Percentiles rank a stretch among this genome's conserved stretches.
Conservation (phyloP, 179 eudicot species). For the Silene vulgaris region DNA sequence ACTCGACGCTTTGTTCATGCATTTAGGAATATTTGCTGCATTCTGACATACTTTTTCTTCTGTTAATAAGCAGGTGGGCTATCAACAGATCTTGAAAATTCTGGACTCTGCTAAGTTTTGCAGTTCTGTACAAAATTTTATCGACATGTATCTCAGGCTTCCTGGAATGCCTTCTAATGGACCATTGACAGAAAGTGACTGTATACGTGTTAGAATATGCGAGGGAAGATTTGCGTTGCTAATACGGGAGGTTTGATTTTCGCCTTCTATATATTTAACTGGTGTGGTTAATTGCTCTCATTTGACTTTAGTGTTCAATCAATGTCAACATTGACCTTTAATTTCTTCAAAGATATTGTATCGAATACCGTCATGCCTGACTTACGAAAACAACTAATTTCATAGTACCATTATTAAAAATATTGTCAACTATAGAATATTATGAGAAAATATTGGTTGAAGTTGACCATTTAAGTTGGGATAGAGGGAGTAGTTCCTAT, state of each 20-base stretch:
- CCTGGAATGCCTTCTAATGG: slow-evolving; percentile 86
- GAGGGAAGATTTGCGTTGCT: slow-evolving; percentile 97
- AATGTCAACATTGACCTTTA: neutral
- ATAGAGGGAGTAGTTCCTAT: neutral
- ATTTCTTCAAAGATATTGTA: neutral
- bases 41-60: slow-evolving; percentile 18
- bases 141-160: slow-evolving; percentile 75
- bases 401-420: neutral
- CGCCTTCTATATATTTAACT: slow-evolving; percentile 3
- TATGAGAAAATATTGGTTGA: neutral
- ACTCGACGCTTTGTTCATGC: slow-evolving; percentile 6
- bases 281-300: neutral
- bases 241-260: slow-evolving; percentile 74
- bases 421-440: neutral
- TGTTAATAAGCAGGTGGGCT: slow-evolving; percentile 49
- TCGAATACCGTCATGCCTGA: neutral
- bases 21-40: neutral
- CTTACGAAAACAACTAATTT: neutral
- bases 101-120: slow-evolving; percentile 76
- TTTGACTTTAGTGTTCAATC: neutral
- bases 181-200: slow-evolving; percentile 80
- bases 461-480: neutral
- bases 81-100: slow-evolving; percentile 76
- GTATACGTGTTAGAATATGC: slow-evolving; percentile 91
- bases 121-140: slow-evolving; percentile 90